These are phyloP conservation scores for Astrephomene gubernaculifera DNA, from an alignment of 139 green algal species.

Conservation along the genomic window DNA sequence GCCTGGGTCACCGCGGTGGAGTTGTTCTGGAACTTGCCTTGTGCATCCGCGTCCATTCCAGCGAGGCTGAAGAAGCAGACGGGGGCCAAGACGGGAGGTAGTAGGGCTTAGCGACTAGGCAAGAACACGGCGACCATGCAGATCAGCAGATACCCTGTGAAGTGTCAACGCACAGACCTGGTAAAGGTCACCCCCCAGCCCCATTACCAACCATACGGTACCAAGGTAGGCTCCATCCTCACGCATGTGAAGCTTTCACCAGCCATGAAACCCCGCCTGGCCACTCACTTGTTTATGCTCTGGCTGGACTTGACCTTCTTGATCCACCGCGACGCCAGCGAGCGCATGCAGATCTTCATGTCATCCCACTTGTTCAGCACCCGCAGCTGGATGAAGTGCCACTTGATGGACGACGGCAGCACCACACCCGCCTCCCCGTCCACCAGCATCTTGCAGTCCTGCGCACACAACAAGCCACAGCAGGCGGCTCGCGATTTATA, in stretches of 20 bases:
- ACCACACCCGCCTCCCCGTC: conserved; percentile 35
- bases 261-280: not conserved
- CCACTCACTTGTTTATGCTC: conserved; percentile 32
- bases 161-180: too few relatives aligned
- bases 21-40: not conserved
- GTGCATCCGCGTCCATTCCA: not conserved
- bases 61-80: not conserved
- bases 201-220: too few relatives aligned
- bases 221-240: too few relatives aligned
- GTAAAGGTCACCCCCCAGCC: not conserved
- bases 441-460: conserved; percentile 49
- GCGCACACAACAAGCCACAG: not conserved
- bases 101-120: too few relatives aligned
- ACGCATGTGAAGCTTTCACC: too few relatives aligned
- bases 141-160: too few relatives aligned
- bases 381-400: conserved; percentile 47
- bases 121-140: too few relatives aligned
- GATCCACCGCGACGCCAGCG: not conserved
- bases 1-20: not conserved
- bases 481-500: not conserved
- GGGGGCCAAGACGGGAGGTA: not conserved
- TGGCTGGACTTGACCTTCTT: conserved; percentile 43
- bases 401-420: conserved; percentile 10
- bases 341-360: conserved; percentile 31
- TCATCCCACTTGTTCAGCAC: conserved; percentile 56